Evolutionary conservation across 2,329 filamentous ascomycete genomes (phyloP).

Genomic region (Thielaviopsis populi): DNA sequence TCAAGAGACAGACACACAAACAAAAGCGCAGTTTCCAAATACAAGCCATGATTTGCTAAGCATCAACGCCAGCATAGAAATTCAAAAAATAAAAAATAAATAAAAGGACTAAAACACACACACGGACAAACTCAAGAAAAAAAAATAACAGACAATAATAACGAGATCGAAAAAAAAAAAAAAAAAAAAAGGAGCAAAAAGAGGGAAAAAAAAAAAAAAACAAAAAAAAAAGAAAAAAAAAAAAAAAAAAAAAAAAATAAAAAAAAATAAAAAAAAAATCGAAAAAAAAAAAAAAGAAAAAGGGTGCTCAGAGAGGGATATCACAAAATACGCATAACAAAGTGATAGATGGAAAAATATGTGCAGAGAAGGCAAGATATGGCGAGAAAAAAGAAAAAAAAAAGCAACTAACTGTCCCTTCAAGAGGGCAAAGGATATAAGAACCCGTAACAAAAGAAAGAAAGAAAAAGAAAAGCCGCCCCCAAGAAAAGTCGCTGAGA

Average conservation of each 20-base stretch:
- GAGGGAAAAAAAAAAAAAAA: too few relatives aligned
- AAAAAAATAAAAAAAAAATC: background rate
- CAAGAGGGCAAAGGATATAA: background rate
- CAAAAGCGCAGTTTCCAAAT: too few relatives aligned
- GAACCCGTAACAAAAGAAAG: background rate
- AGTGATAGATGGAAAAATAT: background rate
- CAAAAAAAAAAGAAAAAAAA: too few relatives aligned
- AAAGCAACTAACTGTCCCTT: conserved; percentile 1
- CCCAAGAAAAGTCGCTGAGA: background rate
- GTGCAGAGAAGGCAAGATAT: conserved; percentile 2
- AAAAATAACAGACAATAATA: too few relatives aligned
- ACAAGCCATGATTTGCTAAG: too few relatives aligned
- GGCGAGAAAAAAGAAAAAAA: conserved; percentile 4
- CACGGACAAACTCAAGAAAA: too few relatives aligned
- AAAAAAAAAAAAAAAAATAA: too few relatives aligned
- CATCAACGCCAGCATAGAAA: too few relatives aligned
- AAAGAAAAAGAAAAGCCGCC: background rate
- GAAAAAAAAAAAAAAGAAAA: background rate
- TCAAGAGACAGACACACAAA: background rate
- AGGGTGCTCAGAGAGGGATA: conserved; percentile 8
- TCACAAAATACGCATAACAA: conserved; percentile 7
- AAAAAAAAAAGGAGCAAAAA: too few relatives aligned
- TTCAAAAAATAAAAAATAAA: too few relatives aligned
- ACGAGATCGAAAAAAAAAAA: too few relatives aligned
- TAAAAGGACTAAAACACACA: too few relatives aligned